Base-by-base conservation (phyloP, 768 basidiomycete genomes). In the Leccinum ochraceum region DNA sequence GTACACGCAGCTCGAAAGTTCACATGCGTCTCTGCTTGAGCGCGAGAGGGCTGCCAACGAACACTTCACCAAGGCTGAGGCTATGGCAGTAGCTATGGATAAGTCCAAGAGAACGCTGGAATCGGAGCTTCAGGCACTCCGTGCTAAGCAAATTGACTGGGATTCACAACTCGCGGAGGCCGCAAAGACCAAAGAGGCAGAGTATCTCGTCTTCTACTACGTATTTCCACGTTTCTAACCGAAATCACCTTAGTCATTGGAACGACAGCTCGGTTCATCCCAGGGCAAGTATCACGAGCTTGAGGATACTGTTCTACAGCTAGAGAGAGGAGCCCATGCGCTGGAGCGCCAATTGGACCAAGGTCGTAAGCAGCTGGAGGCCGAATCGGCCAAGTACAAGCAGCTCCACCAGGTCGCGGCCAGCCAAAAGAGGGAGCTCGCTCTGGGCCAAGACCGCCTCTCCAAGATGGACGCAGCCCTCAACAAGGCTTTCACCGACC, bases 221-320 rank as follows among this genome's bases (percentile, higher is more conserved):
- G 24, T 4, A 11, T 48, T 3, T 26, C 46, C 17, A 1, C 30
- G 13, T 26, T n/a, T 51, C 57, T 63, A 8, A 69, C n/a, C n/a
- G 4, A 10, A 9, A 22, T 34, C 11, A 5, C 37, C 58, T 6
- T 66, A 97, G 93, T 80, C 77, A 48, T 76, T 93, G 53, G 92
- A 95, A 64, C 87, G 89, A 42, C 89, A 95, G 71, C 75, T 96
- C n/a, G 71, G 78, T 0, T 75, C 82, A 22, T 83, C 89, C 6
- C 89, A 92, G 67, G 80, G 82, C 37, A 92, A 92, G 67, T 89
- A 88, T 61, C 85, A 90, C 59, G 88, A 90, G 59, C 89, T 94
- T 58, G 96, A 99, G 74, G 96, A 98, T 69, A 83, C 88, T 0
- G 83, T 92, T 1, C 80, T 97, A 6, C 86, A 90, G 65, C 81